These are phyloP conservation scores for Oryza brachyantha DNA, from an alignment of 176 grass and related monocot genomes.

Conservation along the genomic window DNA sequence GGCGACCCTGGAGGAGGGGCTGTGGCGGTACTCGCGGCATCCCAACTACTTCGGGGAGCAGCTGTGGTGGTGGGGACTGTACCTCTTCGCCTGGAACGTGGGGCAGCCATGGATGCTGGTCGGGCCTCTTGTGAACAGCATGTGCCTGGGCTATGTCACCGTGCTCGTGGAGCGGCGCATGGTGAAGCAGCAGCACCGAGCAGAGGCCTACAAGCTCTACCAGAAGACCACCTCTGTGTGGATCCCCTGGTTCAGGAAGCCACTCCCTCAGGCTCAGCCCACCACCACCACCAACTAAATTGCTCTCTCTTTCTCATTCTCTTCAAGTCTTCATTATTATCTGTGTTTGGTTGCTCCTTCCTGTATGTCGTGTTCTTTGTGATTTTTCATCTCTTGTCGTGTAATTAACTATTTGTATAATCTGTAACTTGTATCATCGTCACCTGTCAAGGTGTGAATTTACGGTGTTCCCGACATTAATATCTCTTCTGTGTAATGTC, in stretches of 20 bases:
- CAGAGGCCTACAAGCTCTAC: conserved; percentile 62
- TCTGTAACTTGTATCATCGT: conserved; percentile 11
- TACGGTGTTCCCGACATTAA: too few relatives aligned
- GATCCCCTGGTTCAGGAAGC: conserved; percentile 88
- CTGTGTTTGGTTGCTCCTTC: neutral
- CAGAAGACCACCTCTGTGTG: conserved; percentile 71
- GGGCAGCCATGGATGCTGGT: conserved; percentile 75
- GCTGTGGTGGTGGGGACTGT: conserved; percentile 93
- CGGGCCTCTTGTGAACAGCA: conserved; percentile 61
- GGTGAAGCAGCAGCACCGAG: conserved; percentile 71
- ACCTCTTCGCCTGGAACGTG: conserved; percentile 74
- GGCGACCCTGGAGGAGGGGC: conserved; percentile 53
- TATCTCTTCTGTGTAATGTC: neutral
- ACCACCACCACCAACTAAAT: too few relatives aligned
- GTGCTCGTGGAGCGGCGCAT: conserved; percentile 72
- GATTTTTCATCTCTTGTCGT: neutral
- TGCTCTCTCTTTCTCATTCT: neutral
- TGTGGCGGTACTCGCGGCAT: conserved; percentile 88
- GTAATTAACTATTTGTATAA: conserved; percentile 26
- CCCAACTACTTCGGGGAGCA: conserved; percentile 90
- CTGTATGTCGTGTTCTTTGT: neutral
- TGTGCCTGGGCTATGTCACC: conserved; percentile 84
- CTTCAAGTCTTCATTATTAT: too few relatives aligned
- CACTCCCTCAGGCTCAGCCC: conserved; percentile 25
- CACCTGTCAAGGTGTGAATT: conserved; percentile 18